phyloP scores from a whole-genome alignment of 495 filamentous ascomycete species.

The Massariosphaeria phaeospora region DNA sequence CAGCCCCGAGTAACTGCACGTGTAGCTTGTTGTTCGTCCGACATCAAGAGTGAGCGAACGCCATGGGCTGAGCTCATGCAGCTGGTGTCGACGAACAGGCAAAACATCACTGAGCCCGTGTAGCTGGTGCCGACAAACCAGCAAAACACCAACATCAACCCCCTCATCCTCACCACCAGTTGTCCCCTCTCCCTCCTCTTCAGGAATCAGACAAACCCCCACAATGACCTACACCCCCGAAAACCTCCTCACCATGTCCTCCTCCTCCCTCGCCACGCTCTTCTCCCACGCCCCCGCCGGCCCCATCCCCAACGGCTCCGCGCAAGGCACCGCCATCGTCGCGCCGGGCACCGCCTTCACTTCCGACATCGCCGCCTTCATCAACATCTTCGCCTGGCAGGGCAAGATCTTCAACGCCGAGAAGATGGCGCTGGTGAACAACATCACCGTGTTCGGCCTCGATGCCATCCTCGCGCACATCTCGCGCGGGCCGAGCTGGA shows the following conservation, averaged over 20 bases:
- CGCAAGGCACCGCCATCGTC: conserved; percentile 6
- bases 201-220: conserved; percentile 3
- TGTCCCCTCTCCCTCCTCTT: conserved; percentile 5
- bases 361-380: conserved; percentile 8
- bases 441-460: conserved; percentile 11
- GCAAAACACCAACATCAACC: conserved; percentile 10
- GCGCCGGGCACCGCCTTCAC: conserved; percentile 13
- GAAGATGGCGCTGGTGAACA: conserved; percentile 12
- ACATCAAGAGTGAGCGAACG: conserved; percentile 14
- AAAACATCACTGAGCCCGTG: conserved; percentile 1
- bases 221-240: conserved; percentile 11
- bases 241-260: conserved; percentile 11
- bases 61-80: neutral
- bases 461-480: conserved; percentile 15
- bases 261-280: conserved; percentile 3
- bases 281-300: conserved; percentile 10
- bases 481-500: conserved; percentile 11
- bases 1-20: conserved; percentile 4
- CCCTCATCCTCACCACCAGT: conserved; percentile 9
- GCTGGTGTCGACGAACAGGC: conserved; percentile 7
- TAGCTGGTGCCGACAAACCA: conserved; percentile 7
- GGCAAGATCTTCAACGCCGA: conserved; percentile 14
- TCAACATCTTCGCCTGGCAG: conserved; percentile 18
- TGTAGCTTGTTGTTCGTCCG: conserved; percentile 1
- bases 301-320: conserved; percentile 10